Conservation (phyloP, 331 rosid genomes). For the Spiraea crenata region DNA sequence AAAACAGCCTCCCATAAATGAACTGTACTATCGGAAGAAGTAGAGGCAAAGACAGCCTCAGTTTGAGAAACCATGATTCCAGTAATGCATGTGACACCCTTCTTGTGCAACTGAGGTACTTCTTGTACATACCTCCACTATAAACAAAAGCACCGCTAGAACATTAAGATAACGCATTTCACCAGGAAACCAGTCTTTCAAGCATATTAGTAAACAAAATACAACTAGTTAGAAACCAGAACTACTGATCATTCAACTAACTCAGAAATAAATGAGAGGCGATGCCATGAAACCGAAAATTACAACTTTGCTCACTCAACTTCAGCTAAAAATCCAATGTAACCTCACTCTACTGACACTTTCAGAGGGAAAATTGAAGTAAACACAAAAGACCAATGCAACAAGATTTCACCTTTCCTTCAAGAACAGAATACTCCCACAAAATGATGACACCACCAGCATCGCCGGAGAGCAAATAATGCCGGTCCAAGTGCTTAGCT, state of each 20-base stretch:
- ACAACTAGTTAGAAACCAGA: too few relatives aligned
- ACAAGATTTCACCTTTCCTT: slow-evolving; percentile 54
- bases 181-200: not conserved
- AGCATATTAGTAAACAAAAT: not conserved
- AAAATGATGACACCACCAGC: slow-evolving; percentile 69
- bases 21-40: slow-evolving; percentile 76
- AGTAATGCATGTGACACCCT: slow-evolving; percentile 90
- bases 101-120: slow-evolving; percentile 73
- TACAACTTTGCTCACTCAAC: not conserved
- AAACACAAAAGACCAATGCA: not conserved
- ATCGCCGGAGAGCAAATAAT: slow-evolving; percentile 89
- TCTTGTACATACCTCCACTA: slow-evolving; percentile 83
- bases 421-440: slow-evolving; percentile 66
- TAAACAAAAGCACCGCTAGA: slow-evolving; percentile 11
- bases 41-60: slow-evolving; percentile 73
- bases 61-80: slow-evolving; percentile 75
- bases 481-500: slow-evolving; percentile 68
- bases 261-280: not conserved
- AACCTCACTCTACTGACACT: not conserved
- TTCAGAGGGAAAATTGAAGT: not conserved
- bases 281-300: not conserved
- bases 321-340: not conserved
- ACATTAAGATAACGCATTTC: not conserved
- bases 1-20: slow-evolving; percentile 67
- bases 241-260: not conserved